Evolutionary conservation across 768 basidiomycete species (phyloP), one percentile per base, ranked within the genome.

Genomic region (Vishniacozyma victoriae): DNA sequence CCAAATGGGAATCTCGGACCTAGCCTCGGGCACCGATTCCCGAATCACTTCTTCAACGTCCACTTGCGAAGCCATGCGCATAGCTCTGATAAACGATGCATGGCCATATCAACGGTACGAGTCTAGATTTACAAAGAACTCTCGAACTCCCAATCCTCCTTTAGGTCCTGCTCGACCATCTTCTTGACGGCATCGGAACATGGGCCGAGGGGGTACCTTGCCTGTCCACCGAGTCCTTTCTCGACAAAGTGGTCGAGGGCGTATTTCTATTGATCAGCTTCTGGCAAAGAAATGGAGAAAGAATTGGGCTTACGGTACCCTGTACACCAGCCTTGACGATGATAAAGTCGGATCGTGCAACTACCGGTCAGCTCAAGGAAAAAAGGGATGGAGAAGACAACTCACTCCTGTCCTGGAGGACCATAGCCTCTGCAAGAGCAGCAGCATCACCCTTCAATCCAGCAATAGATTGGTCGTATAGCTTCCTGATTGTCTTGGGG

Each of bases 401-500:
- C 53, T 25, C 39, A 54, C 44, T 62, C 38, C 71, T 38, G 26
- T 70, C 69, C 54, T 74, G 73, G 5, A 75, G 55, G 25, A 56
- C 52, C 27, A 64, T 57, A 12, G 74, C 73, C 50, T 71, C 69
- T 18, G 50, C 50, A 35, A 70, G 33, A 26, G 61, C 60, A n/a
- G 50, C 40, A 1, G 56, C 40, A 42, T 71, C 64, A 12, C 72
- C 72, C 42, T 60, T 49, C 55, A 73, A 49, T 31, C 71, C 71
- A 41, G 66, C 62, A 40, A 67, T 44, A 12, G 70, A 52, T 2
- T 51, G 43, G 24, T 70, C 54, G 66, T 71, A 74, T 4, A 75
- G 67, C 50, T 62, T 64, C 53, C 69, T 63, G 45, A 75, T 71
- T n/a, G 71, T 71, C 53, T 75, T 75, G 33, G 73, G 73, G 56